Evolutionary conservation across 2,329 filamentous ascomycete genomes (phyloP), one percentile per base, ranked within the genome.

Genomic region (Trichoderma sp.): DNA sequence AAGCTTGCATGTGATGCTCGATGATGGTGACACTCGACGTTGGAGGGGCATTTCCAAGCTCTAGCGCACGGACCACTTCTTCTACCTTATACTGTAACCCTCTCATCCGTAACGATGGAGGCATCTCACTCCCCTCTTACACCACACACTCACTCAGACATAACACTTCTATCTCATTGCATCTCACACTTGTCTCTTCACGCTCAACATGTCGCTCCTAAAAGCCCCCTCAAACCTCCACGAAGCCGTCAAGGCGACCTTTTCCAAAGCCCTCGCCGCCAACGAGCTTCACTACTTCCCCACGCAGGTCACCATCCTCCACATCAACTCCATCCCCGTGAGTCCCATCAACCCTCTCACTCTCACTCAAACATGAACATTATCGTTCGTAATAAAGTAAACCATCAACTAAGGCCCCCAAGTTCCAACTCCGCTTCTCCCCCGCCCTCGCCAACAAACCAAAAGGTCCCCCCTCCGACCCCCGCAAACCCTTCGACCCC

Each of bases 401-500:
- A n/a, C n/a, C n/a, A n/a, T n/a, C n/a, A n/a, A n/a, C n/a, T n/a
- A n/a, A n/a, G n/a, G 67, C 24, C 7, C 10, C 52, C 28, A 54
- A 51, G 88, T 90, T 91, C 72, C 90, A 92, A 77, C 78, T 92
- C 2, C 88, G 89, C 59, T 92, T 86, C 79, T 89, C 88, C 9
- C 88, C 88, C 0, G 78, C 88, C 0, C 81, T 92, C 5, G 87
- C 87, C 55, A 85, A 85, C 71, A 92, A 92, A 72, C 88, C 89
- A 5, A 85, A 82, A 70, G 78, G 71, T 3, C 72, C 75, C 80
- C 70, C 82, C 2, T 63, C 70, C 15, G 71, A 73, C 7, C 75
- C 75, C 48, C 69, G 68, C 52, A 81, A 78, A 58, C 78, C 78
- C 3, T 80, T 83, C 70, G 84, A 92, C 73, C 88, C 88, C 4